Evolutionary conservation across 768 basidiomycete genomes (phyloP), one percentile per base, ranked within the genome.

Genomic region (Russula ochroleuca): DNA sequence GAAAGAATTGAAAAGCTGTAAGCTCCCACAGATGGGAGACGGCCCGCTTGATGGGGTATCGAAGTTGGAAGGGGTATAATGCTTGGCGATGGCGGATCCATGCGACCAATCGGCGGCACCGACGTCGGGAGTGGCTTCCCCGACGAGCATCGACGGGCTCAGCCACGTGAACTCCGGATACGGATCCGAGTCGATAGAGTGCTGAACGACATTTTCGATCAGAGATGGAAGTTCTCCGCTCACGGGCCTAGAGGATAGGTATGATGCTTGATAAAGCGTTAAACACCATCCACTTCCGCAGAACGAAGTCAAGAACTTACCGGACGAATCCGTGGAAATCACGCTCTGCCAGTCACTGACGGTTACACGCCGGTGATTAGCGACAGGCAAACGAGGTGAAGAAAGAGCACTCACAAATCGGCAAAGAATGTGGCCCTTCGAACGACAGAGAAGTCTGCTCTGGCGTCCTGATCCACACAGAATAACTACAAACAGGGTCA

Each of bases 131-230:
- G 28, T 54, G 2, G 48, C 21, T 23, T 54, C 28, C 14, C 5
- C 53, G 53, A 51, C 48, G 48, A 48, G 21, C 63, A 61, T 56
- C 23, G 54, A 50, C 15, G 47, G 59, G 40, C 13, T 56, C 8
- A 56, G 28, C 63, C 63, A 64, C 19, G 59, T 56, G 31, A 61
- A 64, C n/a, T n/a, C 43, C 2, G 63, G 48, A 56, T 37, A 56
- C 5, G 40, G 40, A 10, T 64, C 59, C 5, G 45, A 19, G 4
- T 43, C 31, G 28, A 55, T 25, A 10, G 58, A 11, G 53, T 13
- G 7, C 5, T 31, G 45, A 28, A 28, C 28, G 28, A 28, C 28
- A 28, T 28, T 28, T 28, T 28, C 28, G 28, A 28, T 28, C 28
- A 28, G 28, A 28, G 28, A 2, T 14, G 40, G 33, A 25, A 5